Percentiles rank a stretch among this genome's conserved stretches.
Evolutionary conservation across 2,329 filamentous ascomycete species (phyloP).

Genomic region (Trichocomaceae sp.): DNA sequence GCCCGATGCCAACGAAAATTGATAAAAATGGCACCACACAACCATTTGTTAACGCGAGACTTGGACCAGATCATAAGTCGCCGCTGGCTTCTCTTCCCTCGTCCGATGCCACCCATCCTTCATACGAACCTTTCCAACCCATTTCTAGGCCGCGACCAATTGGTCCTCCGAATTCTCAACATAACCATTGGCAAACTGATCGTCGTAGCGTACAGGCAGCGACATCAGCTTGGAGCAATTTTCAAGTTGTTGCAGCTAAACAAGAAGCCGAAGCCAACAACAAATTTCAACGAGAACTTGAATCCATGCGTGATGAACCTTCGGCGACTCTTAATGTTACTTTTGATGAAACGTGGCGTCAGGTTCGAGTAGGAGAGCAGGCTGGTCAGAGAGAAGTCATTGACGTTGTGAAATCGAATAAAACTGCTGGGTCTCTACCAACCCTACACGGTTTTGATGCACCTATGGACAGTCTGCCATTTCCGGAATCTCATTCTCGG

Average conservation of each 20-base stretch:
- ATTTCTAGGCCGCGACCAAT: conserved; percentile 42
- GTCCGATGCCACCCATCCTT: conserved; percentile 32
- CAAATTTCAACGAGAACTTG: conserved; percentile 35
- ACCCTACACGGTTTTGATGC: conserved; percentile 32
- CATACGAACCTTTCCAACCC: conserved; percentile 34
- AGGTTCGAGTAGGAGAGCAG: conserved; percentile 38
- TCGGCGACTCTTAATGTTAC: conserved; percentile 27
- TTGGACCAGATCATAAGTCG: conserved; percentile 27
- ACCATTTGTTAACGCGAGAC: conserved; percentile 25
- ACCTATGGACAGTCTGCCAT: conserved; percentile 30
- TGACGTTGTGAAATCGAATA: conserved; percentile 29
- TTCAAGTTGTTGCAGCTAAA: conserved; percentile 34
- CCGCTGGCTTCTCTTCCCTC: conserved; percentile 32
- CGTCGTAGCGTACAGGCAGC: conserved; percentile 24
- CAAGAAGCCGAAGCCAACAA: conserved; percentile 38
- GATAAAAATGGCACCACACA: conserved; percentile 21
- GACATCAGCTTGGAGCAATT: conserved; percentile 38
- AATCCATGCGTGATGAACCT: conserved; percentile 33
- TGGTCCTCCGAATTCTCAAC: conserved; percentile 38
- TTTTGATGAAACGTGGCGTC: conserved; percentile 44
- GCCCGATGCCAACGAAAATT: conserved; percentile 18
- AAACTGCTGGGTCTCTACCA: conserved; percentile 22
- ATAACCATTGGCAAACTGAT: conserved; percentile 26
- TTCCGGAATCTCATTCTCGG: conserved; percentile 29
- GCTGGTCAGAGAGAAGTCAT: conserved; percentile 34